Evolutionary conservation across 2,329 filamentous ascomycete species (phyloP).

Genomic region (Talaromyces marneffei): DNA sequence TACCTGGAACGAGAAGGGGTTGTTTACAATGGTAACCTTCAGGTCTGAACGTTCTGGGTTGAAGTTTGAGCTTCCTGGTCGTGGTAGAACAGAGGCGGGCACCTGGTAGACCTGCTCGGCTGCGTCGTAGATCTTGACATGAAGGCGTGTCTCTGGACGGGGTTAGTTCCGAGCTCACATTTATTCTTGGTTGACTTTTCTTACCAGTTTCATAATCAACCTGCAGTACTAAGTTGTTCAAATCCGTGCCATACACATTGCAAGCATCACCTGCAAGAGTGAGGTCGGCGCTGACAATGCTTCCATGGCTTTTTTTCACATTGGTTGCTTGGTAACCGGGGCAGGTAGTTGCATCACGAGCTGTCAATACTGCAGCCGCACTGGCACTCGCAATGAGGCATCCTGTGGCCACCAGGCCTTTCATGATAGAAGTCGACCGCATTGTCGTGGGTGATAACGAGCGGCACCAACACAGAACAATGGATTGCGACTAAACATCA

Average conservation of each 20-base stretch:
- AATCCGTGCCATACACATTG: constrained; percentile 55
- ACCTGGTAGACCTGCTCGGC: constrained; percentile 68
- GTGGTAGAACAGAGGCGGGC: constrained; percentile 61
- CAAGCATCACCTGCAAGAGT: constrained; percentile 61
- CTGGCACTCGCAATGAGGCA: constrained; percentile 11
- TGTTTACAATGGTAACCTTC: constrained; percentile 47
- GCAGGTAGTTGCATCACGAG: constrained; percentile 20
- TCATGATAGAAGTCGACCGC: constrained; percentile 4
- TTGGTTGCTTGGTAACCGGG: constrained; percentile 37
- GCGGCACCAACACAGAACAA: neutral
- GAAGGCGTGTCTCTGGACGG: constrained; percentile 49
- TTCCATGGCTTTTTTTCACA: constrained; percentile 34
- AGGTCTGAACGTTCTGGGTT: constrained; percentile 42
- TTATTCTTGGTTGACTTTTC: constrained; percentile 13
- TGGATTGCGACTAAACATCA: neutral
- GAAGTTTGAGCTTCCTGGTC: constrained; percentile 44
- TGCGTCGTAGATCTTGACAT: constrained; percentile 67
- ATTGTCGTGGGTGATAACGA: neutral
- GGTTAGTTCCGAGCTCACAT: neutral
- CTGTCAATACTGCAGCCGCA: constrained; percentile 10
- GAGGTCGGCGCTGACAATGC: constrained; percentile 51
- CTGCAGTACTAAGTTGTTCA: constrained; percentile 51
- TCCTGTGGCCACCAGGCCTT: constrained; percentile 6
- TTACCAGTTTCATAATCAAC: constrained; percentile 58
- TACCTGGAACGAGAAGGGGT: constrained; percentile 65